Conservation (phyloP, 345 rosid species). For the Brassica napus region DNA sequence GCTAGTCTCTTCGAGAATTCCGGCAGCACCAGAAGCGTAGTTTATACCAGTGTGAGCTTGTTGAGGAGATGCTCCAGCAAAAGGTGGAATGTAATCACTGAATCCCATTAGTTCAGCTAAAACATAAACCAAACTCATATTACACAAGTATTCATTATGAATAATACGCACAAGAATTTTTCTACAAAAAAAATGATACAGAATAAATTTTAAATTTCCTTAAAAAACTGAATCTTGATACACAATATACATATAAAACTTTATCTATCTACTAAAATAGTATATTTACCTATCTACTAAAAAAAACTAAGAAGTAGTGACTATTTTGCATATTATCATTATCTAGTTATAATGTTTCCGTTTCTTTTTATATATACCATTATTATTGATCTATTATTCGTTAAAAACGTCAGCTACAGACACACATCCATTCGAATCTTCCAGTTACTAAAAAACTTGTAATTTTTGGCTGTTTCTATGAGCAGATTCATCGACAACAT, state of each 20-base stretch:
- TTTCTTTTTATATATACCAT: background rate
- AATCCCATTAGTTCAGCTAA: conserved; percentile 55
- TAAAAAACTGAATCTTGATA: background rate
- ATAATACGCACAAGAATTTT: background rate
- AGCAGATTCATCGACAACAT: background rate
- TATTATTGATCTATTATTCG: background rate
- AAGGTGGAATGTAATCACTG: conserved; percentile 44
- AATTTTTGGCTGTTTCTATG: background rate
- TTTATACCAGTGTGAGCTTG: conserved; percentile 48
- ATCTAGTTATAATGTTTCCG: background rate
- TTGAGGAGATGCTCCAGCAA: conserved; percentile 28
- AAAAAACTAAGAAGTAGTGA: background rate
- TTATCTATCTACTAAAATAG: background rate
- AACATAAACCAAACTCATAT: background rate
- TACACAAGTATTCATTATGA: background rate
- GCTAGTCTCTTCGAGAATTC: conserved; percentile 58
- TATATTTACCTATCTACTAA: background rate
- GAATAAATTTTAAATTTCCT: background rate
- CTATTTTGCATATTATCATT: background rate
- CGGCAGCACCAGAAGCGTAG: conserved; percentile 72
- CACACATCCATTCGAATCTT: background rate
- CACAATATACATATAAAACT: background rate
- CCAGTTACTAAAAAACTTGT: background rate
- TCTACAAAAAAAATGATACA: background rate
- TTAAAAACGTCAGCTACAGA: background rate